Evolutionary conservation across 2,329 filamentous ascomycete genomes (phyloP), one percentile per base, ranked within the genome.

Genomic region (Fusarium succisae): DNA sequence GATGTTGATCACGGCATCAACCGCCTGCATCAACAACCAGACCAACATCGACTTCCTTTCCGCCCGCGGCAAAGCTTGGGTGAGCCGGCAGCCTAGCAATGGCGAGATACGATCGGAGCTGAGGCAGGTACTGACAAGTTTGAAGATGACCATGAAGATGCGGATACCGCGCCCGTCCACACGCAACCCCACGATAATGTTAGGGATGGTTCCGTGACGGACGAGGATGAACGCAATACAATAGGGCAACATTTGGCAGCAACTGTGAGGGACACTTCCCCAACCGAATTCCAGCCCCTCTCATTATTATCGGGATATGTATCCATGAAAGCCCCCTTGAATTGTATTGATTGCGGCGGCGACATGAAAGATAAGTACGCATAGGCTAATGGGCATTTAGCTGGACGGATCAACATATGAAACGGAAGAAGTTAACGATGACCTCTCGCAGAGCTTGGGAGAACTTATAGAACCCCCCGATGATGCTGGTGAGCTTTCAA

Each of bases 251-350:
- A 37, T 39, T 43, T 39, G 41, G 28, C 45, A 45, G 38, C 57
- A 48, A 47, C 26, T 50, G 71, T 73, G 43, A 74, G 71, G 70
- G 26, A 50, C 39, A n/a, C 39, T 28, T 24, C 28, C 24, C 30
- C 22, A 26, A 35, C 6, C 22, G 39, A 39, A 28, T 22, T 18
- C 32, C 24, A 15, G n/a, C 18, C 24, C 30, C 18, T 24, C 14
- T 22, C 41, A 38, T 37, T 51, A 50, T 35, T 37, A 37, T 35
- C 30, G 24, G 30, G 30, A 32, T 26, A 22, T 56, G 24, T 32
- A 30, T 50, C 8, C 8, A 43, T 35, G 45, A 51, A 51, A 53
- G 26, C 48, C 24, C 44, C 50, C 13, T 17, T 62, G 30, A 15
- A 48, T 44, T 30, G 38, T 37, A 37, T n/a, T 5, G 17, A 30